Conservation (phyloP, 1,139 yeast genomes). For the Cylindricascospora bacillispora region DNA sequence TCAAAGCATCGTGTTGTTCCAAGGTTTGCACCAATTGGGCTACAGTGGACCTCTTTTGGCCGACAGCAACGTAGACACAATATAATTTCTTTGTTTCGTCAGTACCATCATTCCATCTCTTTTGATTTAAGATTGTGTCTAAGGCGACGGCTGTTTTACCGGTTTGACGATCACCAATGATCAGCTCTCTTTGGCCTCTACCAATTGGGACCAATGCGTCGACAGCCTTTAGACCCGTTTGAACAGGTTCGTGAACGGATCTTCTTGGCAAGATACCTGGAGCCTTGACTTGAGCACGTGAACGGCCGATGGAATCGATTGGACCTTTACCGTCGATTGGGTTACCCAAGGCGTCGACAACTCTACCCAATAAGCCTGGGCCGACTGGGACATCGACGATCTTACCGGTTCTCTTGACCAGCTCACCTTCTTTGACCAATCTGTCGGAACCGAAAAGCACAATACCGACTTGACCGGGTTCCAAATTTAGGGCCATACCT, state of each 20-base stretch:
- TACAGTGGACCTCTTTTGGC: constrained; percentile 99
- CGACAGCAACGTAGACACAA: constrained; percentile 99
- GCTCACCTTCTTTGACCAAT: constrained; percentile 97
- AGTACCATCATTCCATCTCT: constrained; percentile 91
- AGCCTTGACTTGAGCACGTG: constrained; percentile 98
- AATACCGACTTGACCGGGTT: constrained; percentile 99
- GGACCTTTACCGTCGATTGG: constrained; percentile 99
- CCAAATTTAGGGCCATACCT: constrained; percentile 99
- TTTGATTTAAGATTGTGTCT: constrained; percentile 97
- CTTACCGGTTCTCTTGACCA: constrained; percentile 99
- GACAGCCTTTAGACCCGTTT: constrained; percentile 98
- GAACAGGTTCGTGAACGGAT: constrained; percentile 98
- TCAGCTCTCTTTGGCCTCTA: constrained; percentile 99
- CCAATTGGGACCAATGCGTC: constrained; percentile 99
- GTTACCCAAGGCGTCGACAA: constrained; percentile 98
- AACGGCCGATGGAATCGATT: constrained; percentile 67
- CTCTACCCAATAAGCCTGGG: constrained; percentile 97
- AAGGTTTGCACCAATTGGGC: constrained; percentile 99
- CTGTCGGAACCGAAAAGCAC: constrained; percentile 99
- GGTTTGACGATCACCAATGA: constrained; percentile 99
- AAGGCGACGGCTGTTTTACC: constrained; percentile 99
- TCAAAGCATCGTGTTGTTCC: constrained; percentile 96
- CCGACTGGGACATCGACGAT: constrained; percentile 99
- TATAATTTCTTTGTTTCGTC: constrained; percentile 97
- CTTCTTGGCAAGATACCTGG: constrained; percentile 99